These are phyloP conservation scores for Warburgia ugandensis DNA, from an alignment of 164 flowering plant genomes.

Conservation along the genomic window DNA sequence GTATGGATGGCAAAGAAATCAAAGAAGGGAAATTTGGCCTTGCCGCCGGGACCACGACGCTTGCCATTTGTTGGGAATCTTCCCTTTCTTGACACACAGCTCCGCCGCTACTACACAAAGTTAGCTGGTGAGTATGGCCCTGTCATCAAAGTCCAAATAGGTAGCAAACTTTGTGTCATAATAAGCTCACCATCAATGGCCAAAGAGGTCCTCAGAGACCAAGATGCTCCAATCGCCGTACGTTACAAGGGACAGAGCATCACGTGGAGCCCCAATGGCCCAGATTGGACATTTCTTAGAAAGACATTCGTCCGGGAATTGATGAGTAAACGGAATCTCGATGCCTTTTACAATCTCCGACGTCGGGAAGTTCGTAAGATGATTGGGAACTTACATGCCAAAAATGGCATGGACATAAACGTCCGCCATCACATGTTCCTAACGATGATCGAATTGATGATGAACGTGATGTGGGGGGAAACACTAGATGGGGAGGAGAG, in stretches of 20 bases:
- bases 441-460: conserved; percentile 1
- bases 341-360: conserved; percentile 1
- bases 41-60: background rate
- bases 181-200: no score
- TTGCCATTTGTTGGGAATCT: background rate
- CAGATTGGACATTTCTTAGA: conserved; percentile 10
- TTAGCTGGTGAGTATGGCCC: background rate
- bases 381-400: background rate
- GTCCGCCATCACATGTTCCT: background rate
- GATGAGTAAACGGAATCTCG: conserved; percentile 6
- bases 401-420: background rate
- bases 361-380: no score
- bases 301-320: background rate
- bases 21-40: background rate
- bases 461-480: conserved; percentile 10
- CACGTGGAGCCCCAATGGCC: no score
- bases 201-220: background rate
- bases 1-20: no score
- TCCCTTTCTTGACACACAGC: background rate
- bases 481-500: conserved; percentile 7
- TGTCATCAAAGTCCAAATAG: background rate
- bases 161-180: background rate
- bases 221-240: no score
- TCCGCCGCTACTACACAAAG: background rate
- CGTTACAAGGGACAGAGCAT: no score